Evolutionary conservation across 1,284 basidiomycete species (phyloP), one percentile per base, ranked within the genome.

Genomic region (Cryptococcus depauperatus): DNA sequence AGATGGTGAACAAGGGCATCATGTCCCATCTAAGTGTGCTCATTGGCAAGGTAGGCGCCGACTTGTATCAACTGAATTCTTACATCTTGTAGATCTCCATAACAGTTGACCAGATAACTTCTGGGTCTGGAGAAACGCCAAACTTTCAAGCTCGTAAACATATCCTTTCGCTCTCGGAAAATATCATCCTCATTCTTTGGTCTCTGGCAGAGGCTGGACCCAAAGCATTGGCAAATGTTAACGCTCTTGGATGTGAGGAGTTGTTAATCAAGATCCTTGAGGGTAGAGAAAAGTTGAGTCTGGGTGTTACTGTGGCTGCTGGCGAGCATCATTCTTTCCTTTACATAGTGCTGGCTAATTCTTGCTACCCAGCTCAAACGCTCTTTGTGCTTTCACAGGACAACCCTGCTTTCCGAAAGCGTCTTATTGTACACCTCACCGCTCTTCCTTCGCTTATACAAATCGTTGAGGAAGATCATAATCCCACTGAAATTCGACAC

Each of bases 1-100:
- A 95, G 69, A 93, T 96, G 87, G 92, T 84, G 71, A 95, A 96
- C 71, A 95, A 95, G 74, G 85, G 85, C 55, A 81, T 95, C 43
- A 74, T 93, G 44, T 76, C 80, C 1, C 85, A 68, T 41, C 41
- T 69, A 19, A 55, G 50, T 13, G 57, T 60, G 4, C 56, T 71
- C 14, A 65, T 61, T 26, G 54, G 55, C 48, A 69, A 71, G 60
- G 67, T 68, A 29, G 7, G 39, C 30, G 7, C 26, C 4, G 4
- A n/a, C n/a, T n/a, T 16, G 18, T 29, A 28, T 9, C 23, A n/a
- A n/a, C 23, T 32, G 14, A 19, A 37, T 8, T 23, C 27, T 16
- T 39, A 5, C 21, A 5, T 18, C 41, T 18, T n/a, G 10, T 53
- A 91, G 87, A 82, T 92, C 48, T 85, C 85, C 5, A 72, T 68